Base-by-base conservation (phyloP, 1,284 basidiomycete species). In the Inonotus hispidus region DNA sequence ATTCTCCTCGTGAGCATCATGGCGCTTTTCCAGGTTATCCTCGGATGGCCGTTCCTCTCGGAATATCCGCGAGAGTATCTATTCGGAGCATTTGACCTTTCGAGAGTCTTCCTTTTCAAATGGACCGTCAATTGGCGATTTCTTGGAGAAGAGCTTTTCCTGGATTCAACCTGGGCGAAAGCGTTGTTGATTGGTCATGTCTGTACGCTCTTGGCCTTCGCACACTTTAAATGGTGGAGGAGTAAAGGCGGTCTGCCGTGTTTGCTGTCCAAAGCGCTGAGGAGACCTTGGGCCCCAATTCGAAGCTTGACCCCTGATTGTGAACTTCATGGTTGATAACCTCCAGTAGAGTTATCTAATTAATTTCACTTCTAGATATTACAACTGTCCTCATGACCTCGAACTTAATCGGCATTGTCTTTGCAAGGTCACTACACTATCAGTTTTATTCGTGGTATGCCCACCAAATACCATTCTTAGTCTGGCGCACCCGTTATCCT, bases 101-200 rank as follows among this genome's bases (percentile, higher is more conserved):
- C 87, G 1, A 86, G 97, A 13, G 81, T 86, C 13, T 99, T 99
- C 75, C 75, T 97, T 39, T 97, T 92, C 76, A 87, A 92, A 71
- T 99, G 96, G 96, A 98, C 96, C 0, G 95, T 98, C 64, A 99
- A 99, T 71, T 99, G 97, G 95, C 82, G 93, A 38, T 92, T 98
- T 69, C 66, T 99, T 1, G 74, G 81, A 23, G 91, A 95, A 70
- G 75, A 82, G 13, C 77, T 74, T 0, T 99, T 99, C 74, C 73
- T 93, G 49, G 88, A 83, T 62, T 71, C 73, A 2, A 68, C 66
- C 21, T 91, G 90, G 74, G 85, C 93, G 0, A 75, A 71, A 39
- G 71, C 75, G 0, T 78, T 99, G 19, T 75, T 98, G 5, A 65
- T 80, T 3, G 81, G 80, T 8, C 96, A 99, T 69, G 71, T 84